phyloP scores from a whole-genome alignment of 148 eudicot genomes.

The Fagopyrum homotropicum region DNA sequence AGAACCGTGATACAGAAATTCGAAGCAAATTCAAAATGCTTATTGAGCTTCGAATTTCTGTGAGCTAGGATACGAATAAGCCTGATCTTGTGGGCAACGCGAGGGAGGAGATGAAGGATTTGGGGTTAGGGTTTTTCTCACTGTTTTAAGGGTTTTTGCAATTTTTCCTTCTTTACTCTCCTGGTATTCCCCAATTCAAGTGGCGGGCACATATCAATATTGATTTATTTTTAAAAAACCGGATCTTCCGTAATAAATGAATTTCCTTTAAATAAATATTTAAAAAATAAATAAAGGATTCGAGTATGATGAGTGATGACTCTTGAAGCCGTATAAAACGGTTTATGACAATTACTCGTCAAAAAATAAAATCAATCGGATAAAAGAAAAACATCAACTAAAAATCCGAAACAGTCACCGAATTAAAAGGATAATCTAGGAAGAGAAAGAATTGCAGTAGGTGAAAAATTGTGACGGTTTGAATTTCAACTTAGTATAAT shows the following conservation, averaged over 20 bases:
- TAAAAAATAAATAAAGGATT: too few relatives aligned
- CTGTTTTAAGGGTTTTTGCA: neutral
- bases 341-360: too few relatives aligned
- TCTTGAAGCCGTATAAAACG: too few relatives aligned
- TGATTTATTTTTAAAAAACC: neutral
- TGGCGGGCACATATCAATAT: conserved; percentile 3
- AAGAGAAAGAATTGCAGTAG: too few relatives aligned
- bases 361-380: too few relatives aligned
- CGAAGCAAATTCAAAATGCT: neutral
- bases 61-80: neutral
- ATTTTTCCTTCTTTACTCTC: neutral
- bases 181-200: neutral
- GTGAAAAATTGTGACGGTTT: too few relatives aligned
- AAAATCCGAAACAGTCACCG: too few relatives aligned
- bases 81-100: neutral
- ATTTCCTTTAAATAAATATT: too few relatives aligned
- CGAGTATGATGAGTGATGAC: too few relatives aligned
- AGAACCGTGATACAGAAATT: neutral
- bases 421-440: too few relatives aligned
- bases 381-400: too few relatives aligned
- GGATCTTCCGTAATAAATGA: neutral
- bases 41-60: neutral
- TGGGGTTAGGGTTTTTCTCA: conserved; percentile 6
- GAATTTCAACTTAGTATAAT: too few relatives aligned
- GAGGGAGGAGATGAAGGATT: neutral